Base-by-base conservation (phyloP, 1,139 yeast genomes). In the Lodderomyces pseudojiufengensis region DNA sequence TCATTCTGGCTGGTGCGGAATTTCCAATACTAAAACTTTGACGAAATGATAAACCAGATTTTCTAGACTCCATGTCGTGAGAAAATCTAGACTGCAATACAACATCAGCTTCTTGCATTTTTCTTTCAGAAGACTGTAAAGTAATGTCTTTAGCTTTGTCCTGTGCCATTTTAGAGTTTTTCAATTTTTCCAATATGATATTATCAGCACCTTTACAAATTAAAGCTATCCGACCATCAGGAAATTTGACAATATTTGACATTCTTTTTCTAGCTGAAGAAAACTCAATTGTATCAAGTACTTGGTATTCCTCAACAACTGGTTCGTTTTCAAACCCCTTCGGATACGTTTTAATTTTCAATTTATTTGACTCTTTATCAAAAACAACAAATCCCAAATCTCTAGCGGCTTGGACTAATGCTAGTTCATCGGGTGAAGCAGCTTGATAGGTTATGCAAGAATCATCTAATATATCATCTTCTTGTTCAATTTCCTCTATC, bases 121-220 rank as follows among this genome's bases (percentile, higher is more conserved):
- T 84, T 46, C 98, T 73, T 33, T 77, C 71, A 1, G 73, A 63
- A 0, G 92, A 68, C 33, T 70, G 73, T 18, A 67, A 59, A n/a
- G 80, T 61, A 9, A 88, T 72, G 40, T 86, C 90, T 15, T 61
- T 65, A 24, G 84, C 76, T 51, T 84, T 87, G 13, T 61, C 55
- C 27, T 63, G 58, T 0, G 95, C 96, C 39, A 83, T 40, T 2
- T 71, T 75, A 1, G 70, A 47, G 43, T 83, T 70, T 37, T 70
- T 71, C 42, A 90, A 63, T 40, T 84, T 73, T 40, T 90, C 96
- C 43, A 90, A 57, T 36, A 94, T 85, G n/a, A 92, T 73, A 51
- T 87, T 87, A 57, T 94, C 98, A 1, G 99, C 98, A 37, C 97
- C 98, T 61, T 94, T 94, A 61, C 96, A 86, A 32, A 94, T 66